A percentile compares a stretch with the other conserved stretches of the same genome.
Conservation (phyloP, 2,329 filamentous ascomycete genomes). For the Emericellopsis atlantica region DNA sequence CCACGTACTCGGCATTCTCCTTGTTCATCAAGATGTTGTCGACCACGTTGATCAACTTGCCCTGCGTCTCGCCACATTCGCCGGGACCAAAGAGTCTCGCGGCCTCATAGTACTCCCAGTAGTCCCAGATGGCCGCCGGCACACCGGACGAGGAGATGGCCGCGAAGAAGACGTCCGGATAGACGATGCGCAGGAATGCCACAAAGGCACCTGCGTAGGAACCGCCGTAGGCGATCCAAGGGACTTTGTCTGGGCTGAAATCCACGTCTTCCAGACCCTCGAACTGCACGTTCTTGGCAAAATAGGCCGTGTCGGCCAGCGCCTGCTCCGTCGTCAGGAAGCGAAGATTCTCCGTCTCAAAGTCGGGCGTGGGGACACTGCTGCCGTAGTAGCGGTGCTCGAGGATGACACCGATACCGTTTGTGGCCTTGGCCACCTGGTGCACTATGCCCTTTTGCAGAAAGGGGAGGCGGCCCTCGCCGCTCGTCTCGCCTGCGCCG, state of each 20-base stretch:
- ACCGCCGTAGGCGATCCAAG: conserved; percentile 73
- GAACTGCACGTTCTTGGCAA: conserved; percentile 61
- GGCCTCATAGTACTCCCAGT: conserved; percentile 50
- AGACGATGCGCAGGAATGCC: conserved; percentile 62
- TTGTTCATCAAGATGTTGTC: conserved; percentile 35
- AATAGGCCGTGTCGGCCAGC: conserved; percentile 69
- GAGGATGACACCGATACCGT: conserved; percentile 66
- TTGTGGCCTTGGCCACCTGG: conserved; percentile 55
- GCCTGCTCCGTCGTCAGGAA: conserved; percentile 79
- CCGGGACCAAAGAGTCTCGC: conserved; percentile 34
- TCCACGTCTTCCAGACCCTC: conserved; percentile 55
- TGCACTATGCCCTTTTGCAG: conserved; percentile 68
- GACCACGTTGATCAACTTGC: conserved; percentile 38
- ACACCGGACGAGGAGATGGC: conserved; percentile 74
- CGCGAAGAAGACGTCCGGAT: conserved; percentile 68
- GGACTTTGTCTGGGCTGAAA: conserved; percentile 49
- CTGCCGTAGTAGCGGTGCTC: conserved; percentile 82
- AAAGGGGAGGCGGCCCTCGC: conserved; percentile 49
- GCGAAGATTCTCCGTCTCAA: conserved; percentile 57
- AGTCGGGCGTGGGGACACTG: conserved; percentile 55
- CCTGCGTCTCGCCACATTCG: conserved; percentile 52
- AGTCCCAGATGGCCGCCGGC: conserved; percentile 65
- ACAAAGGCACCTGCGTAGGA: conserved; percentile 74
- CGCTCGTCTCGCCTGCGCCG: conserved; percentile 57
- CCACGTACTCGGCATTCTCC: conserved; percentile 25